These are phyloP conservation scores for Asparagopsis taxiformis DNA, from an alignment of 31 red algal genomes.

Conservation along the genomic window DNA sequence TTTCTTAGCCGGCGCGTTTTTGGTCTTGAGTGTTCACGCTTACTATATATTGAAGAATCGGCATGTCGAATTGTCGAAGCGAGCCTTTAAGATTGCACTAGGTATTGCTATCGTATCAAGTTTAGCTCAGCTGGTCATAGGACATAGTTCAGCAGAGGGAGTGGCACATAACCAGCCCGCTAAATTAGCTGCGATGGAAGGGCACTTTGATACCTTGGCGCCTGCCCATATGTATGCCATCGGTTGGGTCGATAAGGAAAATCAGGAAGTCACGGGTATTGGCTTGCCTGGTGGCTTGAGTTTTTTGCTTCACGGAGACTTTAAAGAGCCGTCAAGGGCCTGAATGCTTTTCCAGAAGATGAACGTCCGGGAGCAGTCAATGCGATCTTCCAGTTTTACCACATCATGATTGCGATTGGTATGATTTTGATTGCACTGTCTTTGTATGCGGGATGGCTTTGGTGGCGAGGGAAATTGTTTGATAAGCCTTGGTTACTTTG, in stretches of 20 bases:
- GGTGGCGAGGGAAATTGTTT: conserved; percentile 7
- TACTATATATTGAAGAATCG: background rate
- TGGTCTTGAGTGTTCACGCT: background rate
- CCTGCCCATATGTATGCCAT: background rate
- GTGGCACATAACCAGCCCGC: background rate
- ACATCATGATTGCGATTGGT: conserved; percentile 7
- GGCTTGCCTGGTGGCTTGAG: background rate
- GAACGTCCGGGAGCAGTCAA: background rate
- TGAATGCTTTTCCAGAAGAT: conserved; percentile 10
- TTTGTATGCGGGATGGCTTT: background rate
- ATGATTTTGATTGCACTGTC: background rate
- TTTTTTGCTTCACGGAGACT: background rate
- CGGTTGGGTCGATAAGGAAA: background rate
- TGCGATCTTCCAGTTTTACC: background rate
- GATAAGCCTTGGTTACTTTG: background rate
- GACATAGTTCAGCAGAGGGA: background rate
- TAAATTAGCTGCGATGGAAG: background rate
- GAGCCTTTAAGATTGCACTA: background rate
- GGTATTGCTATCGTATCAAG: background rate
- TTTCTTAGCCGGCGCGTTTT: background rate
- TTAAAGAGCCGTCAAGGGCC: background rate
- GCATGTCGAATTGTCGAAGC: background rate
- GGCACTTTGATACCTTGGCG: background rate
- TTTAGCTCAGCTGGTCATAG: background rate
- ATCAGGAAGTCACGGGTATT: background rate